Evolutionary conservation across 345 rosid species (phyloP), one percentile per base, ranked within the genome.

Genomic region (Brassica rapa): DNA sequence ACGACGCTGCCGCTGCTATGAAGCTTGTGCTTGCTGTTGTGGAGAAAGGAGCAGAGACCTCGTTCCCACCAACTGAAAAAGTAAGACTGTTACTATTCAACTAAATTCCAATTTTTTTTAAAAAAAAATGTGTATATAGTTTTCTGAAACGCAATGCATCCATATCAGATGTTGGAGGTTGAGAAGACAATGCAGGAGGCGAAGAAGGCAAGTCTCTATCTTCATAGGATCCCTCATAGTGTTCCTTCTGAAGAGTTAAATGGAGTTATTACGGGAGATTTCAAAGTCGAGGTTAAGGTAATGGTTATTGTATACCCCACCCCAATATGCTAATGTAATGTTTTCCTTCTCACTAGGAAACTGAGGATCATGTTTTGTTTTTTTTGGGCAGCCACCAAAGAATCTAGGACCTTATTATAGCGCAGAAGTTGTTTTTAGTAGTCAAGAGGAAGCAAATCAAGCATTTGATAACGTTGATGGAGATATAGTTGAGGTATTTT

Each of bases 1-100:
- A 92, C 59, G 98, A 94, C 76, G 97, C 97, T 55, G 43, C 77
- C 60, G 97, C 97, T 78, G 95, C 97, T 46, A 91, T 94, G 98
- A 92, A 87, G 73, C 85, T 94, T 63, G 91, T 88, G 30, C 93
- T 91, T 82, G 97, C 97, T 39, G 77, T 70, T 77, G 79, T 89
- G 14, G 89, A 92, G 74, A 78, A 46, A 55, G 93, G 93, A 72
- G 79, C 82, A 7, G 87, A 85, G 72, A 74, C 69, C 71, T 64
- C 70, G 6, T 66, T 87, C 59, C 79, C 77, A 8, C 66, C 66
- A 75, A 56, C 86, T 80, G 72, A 78, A 53, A 84, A 81, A 68
- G 97, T 92, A 82, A 83, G 92, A 67, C 15, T 64, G 25, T 63
- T 57, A 29, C 35, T 14, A n/a, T 39, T 33, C 25, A 30, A 23